Conservation (phyloP, 257 asterid species). For the Solanum gracilifrons region DNA sequence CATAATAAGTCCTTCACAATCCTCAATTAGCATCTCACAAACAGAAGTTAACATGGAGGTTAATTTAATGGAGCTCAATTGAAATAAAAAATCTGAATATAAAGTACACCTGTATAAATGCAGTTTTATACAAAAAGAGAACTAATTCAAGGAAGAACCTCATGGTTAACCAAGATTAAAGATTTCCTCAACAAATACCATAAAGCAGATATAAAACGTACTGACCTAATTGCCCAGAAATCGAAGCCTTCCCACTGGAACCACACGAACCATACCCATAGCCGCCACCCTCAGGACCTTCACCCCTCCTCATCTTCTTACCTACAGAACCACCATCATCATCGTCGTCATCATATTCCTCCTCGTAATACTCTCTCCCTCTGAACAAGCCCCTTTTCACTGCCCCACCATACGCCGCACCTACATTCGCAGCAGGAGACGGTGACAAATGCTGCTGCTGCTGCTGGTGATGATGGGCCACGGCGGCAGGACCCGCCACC, state of each 20-base stretch:
- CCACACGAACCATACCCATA: conserved; percentile 55
- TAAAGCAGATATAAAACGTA: neutral
- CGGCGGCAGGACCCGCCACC: neutral
- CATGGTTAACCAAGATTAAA: neutral
- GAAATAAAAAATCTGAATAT: neutral
- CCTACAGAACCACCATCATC: conserved; percentile 41
- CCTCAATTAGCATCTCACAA: neutral
- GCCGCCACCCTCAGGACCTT: conserved; percentile 42
- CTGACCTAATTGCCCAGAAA: conserved; percentile 2
- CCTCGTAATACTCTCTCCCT: conserved; percentile 58
- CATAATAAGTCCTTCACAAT: neutral
- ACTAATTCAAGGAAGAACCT: neutral
- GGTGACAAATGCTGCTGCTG: conserved; percentile 34
- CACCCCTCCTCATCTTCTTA: conserved; percentile 43
- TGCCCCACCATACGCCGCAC: conserved; percentile 8
- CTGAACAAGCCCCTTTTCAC: conserved; percentile 53
- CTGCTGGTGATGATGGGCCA: conserved; percentile 23
- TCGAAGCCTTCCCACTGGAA: conserved; percentile 41
- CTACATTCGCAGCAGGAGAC: conserved; percentile 11
- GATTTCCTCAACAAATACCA: neutral
- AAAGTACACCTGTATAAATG: neutral
- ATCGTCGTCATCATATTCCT: conserved; percentile 53
- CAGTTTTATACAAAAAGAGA: neutral
- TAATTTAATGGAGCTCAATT: neutral
- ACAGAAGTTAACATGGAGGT: neutral